Evolutionary conservation across 208 protist genomes (phyloP).

Genomic region (Crithidia expoeki): DNA sequence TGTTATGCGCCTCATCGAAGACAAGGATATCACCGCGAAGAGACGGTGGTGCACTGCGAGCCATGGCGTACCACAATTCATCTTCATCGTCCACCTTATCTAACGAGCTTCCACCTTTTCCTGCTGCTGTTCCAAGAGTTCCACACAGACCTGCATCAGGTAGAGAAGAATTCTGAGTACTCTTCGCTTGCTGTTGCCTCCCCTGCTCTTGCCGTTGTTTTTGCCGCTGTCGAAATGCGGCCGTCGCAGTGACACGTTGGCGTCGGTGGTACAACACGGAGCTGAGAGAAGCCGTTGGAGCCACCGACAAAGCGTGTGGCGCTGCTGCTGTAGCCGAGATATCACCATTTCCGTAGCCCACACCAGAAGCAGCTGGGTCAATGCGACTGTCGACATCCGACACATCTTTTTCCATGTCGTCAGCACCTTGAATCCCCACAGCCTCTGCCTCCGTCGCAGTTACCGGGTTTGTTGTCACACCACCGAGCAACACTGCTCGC

Average conservation of each 20-base stretch:
- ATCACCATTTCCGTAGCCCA: not conserved
- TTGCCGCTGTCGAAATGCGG: conserved; percentile 7
- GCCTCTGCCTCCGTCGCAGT: conserved; percentile 41
- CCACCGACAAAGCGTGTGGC: not conserved
- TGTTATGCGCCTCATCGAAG: conserved; percentile 97
- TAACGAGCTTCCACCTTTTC: conserved; percentile 7
- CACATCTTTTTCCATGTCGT: not conserved
- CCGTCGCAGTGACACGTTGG: conserved; percentile 24
- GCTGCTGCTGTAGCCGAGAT: not conserved
- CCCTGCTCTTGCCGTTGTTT: conserved; percentile 11
- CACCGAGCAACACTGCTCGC: conserved; percentile 70
- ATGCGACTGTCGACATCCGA: not conserved
- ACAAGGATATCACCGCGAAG: conserved; percentile 88
- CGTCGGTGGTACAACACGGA: conserved; percentile 35
- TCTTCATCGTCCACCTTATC: conserved; percentile 10
- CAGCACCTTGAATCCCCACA: not conserved
- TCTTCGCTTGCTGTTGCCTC: conserved; percentile 5
- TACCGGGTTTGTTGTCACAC: conserved; percentile 57
- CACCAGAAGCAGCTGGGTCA: not conserved
- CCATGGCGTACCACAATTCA: conserved; percentile 24
- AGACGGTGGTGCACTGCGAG: conserved; percentile 39
- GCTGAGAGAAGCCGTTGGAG: conserved; percentile 14
- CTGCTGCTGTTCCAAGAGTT: not conserved
- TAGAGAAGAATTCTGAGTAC: no score
- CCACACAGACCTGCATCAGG: no score